Percentiles rank a stretch among this genome's conserved stretches.
Evolutionary conservation across 768 basidiomycete species (phyloP).

Genomic region (Russula ochroleuca): DNA sequence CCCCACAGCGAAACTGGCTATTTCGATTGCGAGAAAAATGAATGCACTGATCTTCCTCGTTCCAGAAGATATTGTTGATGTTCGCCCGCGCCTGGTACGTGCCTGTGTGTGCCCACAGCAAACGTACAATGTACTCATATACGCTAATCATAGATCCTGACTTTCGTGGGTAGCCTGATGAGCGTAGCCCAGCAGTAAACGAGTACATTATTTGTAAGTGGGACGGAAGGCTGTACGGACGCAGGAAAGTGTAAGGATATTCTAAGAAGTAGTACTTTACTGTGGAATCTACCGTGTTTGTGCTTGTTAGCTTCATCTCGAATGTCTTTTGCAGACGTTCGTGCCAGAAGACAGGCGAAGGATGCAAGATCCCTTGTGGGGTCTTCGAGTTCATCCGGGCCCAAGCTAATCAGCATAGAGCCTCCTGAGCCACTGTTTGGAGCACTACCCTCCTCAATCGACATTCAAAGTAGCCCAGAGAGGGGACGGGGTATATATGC

Average conservation of each 20-base stretch:
- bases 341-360: conserved; percentile 18
- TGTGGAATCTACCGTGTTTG: conserved; percentile 24
- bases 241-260: conserved; percentile 3
- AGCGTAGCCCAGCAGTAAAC: conserved; percentile 46
- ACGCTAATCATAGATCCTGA: conserved; percentile 62
- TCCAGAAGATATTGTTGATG: conserved; percentile 94
- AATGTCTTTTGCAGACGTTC: conserved; percentile 22
- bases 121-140: background rate
- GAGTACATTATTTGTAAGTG: conserved; percentile 16
- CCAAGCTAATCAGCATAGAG: background rate
- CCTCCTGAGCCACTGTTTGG: conserved; percentile 11
- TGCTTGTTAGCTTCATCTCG: conserved; percentile 23
- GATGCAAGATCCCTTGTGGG: conserved; percentile 18
- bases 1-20: conserved; percentile 82
- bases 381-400: background rate
- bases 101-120: conserved; percentile 2
- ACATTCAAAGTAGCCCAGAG: conserved; percentile 11
- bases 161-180: conserved; percentile 94
- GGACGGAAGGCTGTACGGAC: background rate
- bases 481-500: conserved; percentile 27
- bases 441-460: conserved; percentile 16
- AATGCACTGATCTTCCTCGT: conserved; percentile 94
- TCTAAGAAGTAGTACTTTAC: conserved; percentile 12
- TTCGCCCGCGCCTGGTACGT: conserved; percentile 77
- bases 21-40: conserved; percentile 98